Base-by-base conservation (phyloP, 805 yeast genomes). In the Yarrowia phangngaensis region DNA sequence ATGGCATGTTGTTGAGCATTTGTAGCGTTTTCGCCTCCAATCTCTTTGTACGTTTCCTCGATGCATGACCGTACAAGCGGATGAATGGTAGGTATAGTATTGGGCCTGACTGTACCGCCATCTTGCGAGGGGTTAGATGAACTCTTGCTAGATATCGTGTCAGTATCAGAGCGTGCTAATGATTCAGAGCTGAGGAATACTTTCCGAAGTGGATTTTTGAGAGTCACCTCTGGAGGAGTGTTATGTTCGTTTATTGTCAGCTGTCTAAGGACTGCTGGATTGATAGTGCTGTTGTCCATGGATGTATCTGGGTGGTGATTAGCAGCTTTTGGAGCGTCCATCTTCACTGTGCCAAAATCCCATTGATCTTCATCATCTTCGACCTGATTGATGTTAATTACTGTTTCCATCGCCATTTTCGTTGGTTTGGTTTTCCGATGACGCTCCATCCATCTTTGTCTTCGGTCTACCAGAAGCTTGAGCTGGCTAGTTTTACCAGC, bases 261-360 rank as follows among this genome's bases (percentile, higher is more conserved):
- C 29, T 29, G 48, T 4, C 48, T n/a, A n/a, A 29, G 13, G 0
- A 41, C 28, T 4, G 29, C 16, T 3, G 48, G 48, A 14, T 41
- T 29, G 22, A 41, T 29, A 3, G 28, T 29, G 28, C 28, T 29
- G 16, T 20, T 29, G 27, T 28, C 35, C 27, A 41, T 30, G 9
- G 48, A 41, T 16, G 20, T 22, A 28, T 41, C 48, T 28, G 30
- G 15, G 9, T 30, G 30, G 27, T 9, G 9, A 9, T 24, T 9
- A 12, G 27, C 27, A 9, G 11, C 9, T 24, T 12, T 12, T 9
- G 27, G 12, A 12, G 48, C 16, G 4, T 41, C 35, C 48, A 30
- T 28, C 51, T 57, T 63, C 27, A 65, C 53, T 3, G 70, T 67
- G 32, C 61, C 70, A 53, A 67, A 67, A 41, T 66, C 65, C 71